phyloP scores from a whole-genome alignment of 345 rosid genomes.

The Lepidium aucheri region DNA sequence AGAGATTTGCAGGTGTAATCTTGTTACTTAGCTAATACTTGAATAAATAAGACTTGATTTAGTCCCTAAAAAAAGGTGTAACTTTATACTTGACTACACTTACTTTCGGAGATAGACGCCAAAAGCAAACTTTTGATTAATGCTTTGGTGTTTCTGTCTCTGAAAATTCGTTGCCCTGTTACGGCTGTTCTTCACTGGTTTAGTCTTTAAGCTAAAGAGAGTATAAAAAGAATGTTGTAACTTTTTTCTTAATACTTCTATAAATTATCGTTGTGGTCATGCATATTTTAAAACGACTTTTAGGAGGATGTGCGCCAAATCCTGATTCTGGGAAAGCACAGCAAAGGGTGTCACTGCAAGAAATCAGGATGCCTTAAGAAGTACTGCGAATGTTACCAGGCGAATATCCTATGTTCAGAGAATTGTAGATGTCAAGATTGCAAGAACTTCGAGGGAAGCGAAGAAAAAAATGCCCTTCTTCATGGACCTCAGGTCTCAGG shows the following conservation, averaged over 20 bases:
- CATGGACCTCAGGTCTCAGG: constrained; percentile 38
- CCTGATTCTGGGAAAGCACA: constrained; percentile 57
- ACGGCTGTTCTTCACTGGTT: background rate
- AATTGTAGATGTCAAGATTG: constrained; percentile 80
- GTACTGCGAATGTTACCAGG: constrained; percentile 93
- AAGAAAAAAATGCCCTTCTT: constrained; percentile 47
- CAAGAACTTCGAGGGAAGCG: constrained; percentile 72
- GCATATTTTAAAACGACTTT: constrained; percentile 13
- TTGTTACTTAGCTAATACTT: background rate
- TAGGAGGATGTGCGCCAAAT: constrained; percentile 47
- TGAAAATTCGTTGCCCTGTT: background rate
- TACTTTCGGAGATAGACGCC: too few relatives aligned
- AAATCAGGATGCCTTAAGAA: constrained; percentile 88
- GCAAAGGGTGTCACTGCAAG: constrained; percentile 87
- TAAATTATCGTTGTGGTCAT: background rate
- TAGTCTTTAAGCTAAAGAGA: background rate
- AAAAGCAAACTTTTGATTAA: background rate
- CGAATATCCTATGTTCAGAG: constrained; percentile 71
- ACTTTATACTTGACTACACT: background rate
- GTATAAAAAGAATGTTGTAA: background rate
- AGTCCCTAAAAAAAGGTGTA: background rate
- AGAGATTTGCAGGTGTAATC: constrained; percentile 40
- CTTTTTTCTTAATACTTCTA: background rate
- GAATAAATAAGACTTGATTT: background rate
- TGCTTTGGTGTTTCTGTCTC: background rate